Conservation (phyloP, 768 basidiomycete species). For the Boletus sp. region DNA sequence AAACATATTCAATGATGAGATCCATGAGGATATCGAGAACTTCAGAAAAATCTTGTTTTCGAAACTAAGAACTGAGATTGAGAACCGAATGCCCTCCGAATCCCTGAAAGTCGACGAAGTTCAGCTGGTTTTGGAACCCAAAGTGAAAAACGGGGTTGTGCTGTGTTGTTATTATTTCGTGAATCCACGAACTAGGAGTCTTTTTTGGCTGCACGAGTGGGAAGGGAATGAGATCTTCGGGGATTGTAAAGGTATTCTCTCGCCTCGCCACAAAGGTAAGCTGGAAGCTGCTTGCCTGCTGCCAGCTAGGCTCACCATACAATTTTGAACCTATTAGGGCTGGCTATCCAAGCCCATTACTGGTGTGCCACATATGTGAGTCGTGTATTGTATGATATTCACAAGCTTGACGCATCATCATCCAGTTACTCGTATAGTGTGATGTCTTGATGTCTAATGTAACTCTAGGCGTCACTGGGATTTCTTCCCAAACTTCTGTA, state of each 20-base stretch:
- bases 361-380: conserved; percentile 29
- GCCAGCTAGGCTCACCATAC: not conserved
- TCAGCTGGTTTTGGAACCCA: conserved; percentile 49
- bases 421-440: not conserved
- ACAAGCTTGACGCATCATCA: conserved; percentile 4
- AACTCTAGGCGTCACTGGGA: conserved; percentile 35
- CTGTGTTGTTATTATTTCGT: conserved; percentile 52
- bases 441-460: not conserved
- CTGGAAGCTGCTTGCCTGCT: not conserved
- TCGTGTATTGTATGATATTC: not conserved
- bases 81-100: conserved; percentile 11
- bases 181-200: conserved; percentile 41
- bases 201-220: conserved; percentile 56
- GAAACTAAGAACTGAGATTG: conserved; percentile 19
- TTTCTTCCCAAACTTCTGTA: conserved; percentile 27
- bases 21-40: conserved; percentile 34
- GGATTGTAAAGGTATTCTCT: conserved; percentile 22
- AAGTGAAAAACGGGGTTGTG: conserved; percentile 16
- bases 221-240: conserved; percentile 32
- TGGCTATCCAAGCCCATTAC: conserved; percentile 37
- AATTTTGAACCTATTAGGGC: conserved; percentile 16
- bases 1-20: conserved; percentile 41
- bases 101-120: conserved; percentile 30
- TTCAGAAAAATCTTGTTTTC: conserved; percentile 26
- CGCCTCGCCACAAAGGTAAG: conserved; percentile 25